Base-by-base conservation (phyloP, 2,329 filamentous ascomycete genomes). In the Claviceps sp. region DNA sequence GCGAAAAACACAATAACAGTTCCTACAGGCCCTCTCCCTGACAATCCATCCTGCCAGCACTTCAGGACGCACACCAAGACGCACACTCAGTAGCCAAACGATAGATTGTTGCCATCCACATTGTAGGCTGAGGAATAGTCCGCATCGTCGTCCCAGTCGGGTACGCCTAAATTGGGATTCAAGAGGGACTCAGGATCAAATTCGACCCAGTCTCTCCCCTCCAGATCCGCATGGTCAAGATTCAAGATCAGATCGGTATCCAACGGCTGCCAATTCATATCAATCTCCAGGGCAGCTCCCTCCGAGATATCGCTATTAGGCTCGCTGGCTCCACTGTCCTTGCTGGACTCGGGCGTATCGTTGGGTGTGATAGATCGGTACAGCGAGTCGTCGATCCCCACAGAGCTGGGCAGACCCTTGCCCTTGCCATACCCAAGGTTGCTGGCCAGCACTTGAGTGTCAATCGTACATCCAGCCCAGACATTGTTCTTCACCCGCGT, bases 321-420 rank as follows among this genome's bases (percentile, higher is more conserved):
- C 58, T 83, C 80, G 42, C 80, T 81, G 8, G 69, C 64, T 4
- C 76, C 74, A 57, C 74, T 75, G 52, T 83, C 79, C 62, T 82
- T 81, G 63, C 72, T 78, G 2, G 80, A 83, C 57, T 82, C 80
- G 0, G 80, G 81, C 7, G 81, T 84, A 60, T 83, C 78, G 54
- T 81, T 80, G 0, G 80, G 79, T 24, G 80, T 80, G 52, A 76
- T 66, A 1, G 75, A 73, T 19, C 74, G 73, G 58, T 79, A 81
- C 8, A 76, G 66, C 51, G 65, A 70, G 61, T 76, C 72, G 55
- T 82, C 76, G 13, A 71, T 70, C 51, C 3, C 24, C 24, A 80
- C 73, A 2, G 75, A 69, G 17, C 73, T 78, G 52, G 58, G 62
- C 47, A 67, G 55, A 5, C 24, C 24, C 24, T 24, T 24, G 14